These are phyloP conservation scores for Myriangium duriaei DNA, from an alignment of 2,329 filamentous ascomycete genomes.

Conservation along the genomic window DNA sequence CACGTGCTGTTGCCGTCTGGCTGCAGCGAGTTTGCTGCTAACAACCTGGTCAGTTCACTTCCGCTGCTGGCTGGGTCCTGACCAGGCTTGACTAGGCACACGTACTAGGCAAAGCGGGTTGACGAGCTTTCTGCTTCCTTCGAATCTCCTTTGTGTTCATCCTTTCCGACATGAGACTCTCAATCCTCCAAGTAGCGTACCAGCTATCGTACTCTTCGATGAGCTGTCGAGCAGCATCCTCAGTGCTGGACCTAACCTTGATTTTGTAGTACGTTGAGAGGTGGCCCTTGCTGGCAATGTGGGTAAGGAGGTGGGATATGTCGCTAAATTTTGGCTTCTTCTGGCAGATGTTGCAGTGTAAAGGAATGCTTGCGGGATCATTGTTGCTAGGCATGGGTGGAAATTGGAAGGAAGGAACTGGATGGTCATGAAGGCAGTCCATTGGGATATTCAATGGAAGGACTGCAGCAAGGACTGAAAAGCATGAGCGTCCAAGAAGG, in stretches of 20 bases:
- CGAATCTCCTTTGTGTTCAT: slow-evolving; percentile 57
- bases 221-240: slow-evolving; percentile 42
- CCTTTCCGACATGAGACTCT: slow-evolving; percentile 62
- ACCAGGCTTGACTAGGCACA: no score
- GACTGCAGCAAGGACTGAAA: slow-evolving; percentile 10
- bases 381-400: slow-evolving; percentile 18
- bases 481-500: slow-evolving; percentile 14
- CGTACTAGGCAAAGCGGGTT: background rate
- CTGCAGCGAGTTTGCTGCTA: no score
- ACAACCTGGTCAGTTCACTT: no score
- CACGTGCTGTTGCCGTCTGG: no score
- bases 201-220: slow-evolving; percentile 63
- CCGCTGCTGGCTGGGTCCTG: no score
- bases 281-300: slow-evolving; percentile 87
- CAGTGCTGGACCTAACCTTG: slow-evolving; percentile 57
- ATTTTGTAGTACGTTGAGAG: slow-evolving; percentile 72
- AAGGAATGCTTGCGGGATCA: slow-evolving; percentile 42
- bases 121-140: slow-evolving; percentile 31
- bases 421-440: background rate
- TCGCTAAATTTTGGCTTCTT: slow-evolving; percentile 75
- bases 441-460: slow-evolving; percentile 12
- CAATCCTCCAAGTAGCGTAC: slow-evolving; percentile 61
- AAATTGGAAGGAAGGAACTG: background rate
- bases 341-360: slow-evolving; percentile 74
- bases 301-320: slow-evolving; percentile 80